phyloP scores from a whole-genome alignment of 140 eudicot species.

The Ambrosia hybrid region DNA sequence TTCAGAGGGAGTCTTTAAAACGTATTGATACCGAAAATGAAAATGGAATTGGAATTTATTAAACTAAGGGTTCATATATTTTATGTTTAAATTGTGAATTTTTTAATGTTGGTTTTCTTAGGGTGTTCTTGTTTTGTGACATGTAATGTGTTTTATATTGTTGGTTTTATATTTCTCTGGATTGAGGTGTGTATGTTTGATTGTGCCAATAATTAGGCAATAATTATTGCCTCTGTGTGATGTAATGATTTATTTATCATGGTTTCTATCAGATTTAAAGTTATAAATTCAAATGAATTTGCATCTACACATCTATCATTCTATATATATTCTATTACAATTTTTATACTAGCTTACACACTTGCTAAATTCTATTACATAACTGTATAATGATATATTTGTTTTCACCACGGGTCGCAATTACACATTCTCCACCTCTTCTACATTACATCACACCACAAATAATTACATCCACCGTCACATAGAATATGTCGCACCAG shows the following conservation, averaged over 20 bases:
- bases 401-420: too few species aligned
- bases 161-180: background rate
- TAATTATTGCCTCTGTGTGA: conserved; percentile 37
- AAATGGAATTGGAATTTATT: conserved; percentile 15
- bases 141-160: background rate
- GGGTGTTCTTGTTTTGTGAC: conserved; percentile 12
- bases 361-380: background rate
- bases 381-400: too few species aligned
- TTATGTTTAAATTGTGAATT: conserved; percentile 35
- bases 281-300: conserved; percentile 6
- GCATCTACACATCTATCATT: background rate
- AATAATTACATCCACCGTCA: too few species aligned
- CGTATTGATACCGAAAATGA: background rate
- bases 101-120: conserved; percentile 22
- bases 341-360: background rate
- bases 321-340: too few species aligned
- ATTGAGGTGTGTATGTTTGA: conserved; percentile 24
- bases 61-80: background rate
- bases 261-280: conserved; percentile 8
- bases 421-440: too few species aligned
- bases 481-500: too few species aligned
- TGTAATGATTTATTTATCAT: conserved; percentile 29
- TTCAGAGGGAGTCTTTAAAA: background rate
- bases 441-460: too few species aligned
- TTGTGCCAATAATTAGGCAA: conserved; percentile 36